These are phyloP conservation scores for Yamadazyma scolyti DNA, from an alignment of 805 yeast genomes.

Conservation along the genomic window DNA sequence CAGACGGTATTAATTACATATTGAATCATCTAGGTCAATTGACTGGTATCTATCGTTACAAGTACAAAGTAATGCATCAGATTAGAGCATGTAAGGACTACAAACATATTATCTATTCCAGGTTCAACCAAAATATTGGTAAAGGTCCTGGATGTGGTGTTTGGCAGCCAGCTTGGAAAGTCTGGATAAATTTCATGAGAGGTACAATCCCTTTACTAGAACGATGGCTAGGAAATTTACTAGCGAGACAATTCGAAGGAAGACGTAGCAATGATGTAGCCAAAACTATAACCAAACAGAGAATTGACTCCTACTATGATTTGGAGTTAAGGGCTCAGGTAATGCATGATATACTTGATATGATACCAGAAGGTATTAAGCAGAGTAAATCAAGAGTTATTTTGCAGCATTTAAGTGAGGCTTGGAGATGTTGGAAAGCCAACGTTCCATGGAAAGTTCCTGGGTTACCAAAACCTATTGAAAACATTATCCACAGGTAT, in stretches of 20 bases:
- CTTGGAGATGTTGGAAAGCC: slow-evolving; percentile 99
- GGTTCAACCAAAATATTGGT: slow-evolving; percentile 82
- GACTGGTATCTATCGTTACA: slow-evolving; percentile 95
- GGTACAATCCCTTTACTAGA: slow-evolving; percentile 91
- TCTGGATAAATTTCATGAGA: slow-evolving; percentile 88
- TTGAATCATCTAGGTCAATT: slow-evolving; percentile 92
- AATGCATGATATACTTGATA: slow-evolving; percentile 91
- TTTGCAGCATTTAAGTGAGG: slow-evolving; percentile 91
- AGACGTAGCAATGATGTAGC: slow-evolving; percentile 88
- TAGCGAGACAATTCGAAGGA: slow-evolving; percentile 95
- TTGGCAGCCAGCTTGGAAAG: slow-evolving; percentile 99
- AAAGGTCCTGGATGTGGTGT: slow-evolving; percentile 99
- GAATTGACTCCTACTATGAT: slow-evolving; percentile 93
- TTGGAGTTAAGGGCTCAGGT: slow-evolving; percentile 90
- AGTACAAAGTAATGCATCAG: slow-evolving; percentile 97
- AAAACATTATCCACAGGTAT: slow-evolving; percentile 80
- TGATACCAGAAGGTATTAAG: slow-evolving; percentile 93
- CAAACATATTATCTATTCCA: slow-evolving; percentile 84
- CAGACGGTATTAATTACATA: slow-evolving; percentile 90
- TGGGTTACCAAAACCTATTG: slow-evolving; percentile 90
- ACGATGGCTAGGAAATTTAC: slow-evolving; percentile 89
- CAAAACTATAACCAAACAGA: slow-evolving; percentile 90
- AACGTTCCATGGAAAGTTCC: slow-evolving; percentile 98
- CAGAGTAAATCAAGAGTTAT: slow-evolving; percentile 84
- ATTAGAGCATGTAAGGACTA: slow-evolving; percentile 93